A percentile compares a stretch with the other conserved stretches of the same genome.
These are phyloP conservation scores for Heterococcus sp. DNA, from an alignment of 108 stramenopile genomes.

Conservation along the genomic window DNA sequence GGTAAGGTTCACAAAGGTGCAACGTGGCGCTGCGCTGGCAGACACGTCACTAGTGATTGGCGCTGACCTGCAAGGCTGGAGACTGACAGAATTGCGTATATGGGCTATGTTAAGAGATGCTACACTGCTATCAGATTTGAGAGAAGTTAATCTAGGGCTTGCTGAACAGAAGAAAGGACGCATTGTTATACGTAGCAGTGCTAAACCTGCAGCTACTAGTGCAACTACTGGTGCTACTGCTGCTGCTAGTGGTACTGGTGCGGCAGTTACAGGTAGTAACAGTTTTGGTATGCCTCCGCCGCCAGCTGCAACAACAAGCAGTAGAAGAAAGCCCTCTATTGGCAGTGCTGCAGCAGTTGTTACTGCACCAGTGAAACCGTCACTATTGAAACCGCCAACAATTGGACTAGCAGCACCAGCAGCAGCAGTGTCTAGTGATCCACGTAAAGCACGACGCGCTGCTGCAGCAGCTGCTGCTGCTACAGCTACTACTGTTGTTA, in stretches of 20 bases:
- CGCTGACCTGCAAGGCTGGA: slow-evolving; percentile 13
- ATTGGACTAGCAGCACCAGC: no score
- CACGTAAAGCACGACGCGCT: background rate
- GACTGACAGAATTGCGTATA: slow-evolving; percentile 15
- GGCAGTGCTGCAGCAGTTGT: no score
- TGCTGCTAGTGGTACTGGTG: no score
- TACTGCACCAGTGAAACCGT: no score
- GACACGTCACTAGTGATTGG: slow-evolving; percentile 27
- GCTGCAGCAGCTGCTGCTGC: background rate
- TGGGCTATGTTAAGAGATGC: slow-evolving; percentile 40
- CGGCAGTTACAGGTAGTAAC: no score
- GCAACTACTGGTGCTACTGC: no score
- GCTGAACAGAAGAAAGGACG: slow-evolving; percentile 19
- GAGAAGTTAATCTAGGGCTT: slow-evolving; percentile 13
- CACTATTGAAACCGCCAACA: no score
- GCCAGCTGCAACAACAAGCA: no score
- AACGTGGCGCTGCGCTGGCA: background rate
- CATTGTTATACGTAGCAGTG: slow-evolving; percentile 12
- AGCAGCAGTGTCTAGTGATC: background rate
- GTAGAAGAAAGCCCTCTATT: no score
- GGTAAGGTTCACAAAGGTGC: background rate
- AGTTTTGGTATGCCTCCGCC: no score
- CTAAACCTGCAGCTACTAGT: background rate
- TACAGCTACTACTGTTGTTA: background rate
- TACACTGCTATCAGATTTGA: background rate